Percentiles rank a stretch among this genome's conserved stretches.
Conservation (phyloP, 805 yeast species). For the Limtongozyma cylindracea region DNA sequence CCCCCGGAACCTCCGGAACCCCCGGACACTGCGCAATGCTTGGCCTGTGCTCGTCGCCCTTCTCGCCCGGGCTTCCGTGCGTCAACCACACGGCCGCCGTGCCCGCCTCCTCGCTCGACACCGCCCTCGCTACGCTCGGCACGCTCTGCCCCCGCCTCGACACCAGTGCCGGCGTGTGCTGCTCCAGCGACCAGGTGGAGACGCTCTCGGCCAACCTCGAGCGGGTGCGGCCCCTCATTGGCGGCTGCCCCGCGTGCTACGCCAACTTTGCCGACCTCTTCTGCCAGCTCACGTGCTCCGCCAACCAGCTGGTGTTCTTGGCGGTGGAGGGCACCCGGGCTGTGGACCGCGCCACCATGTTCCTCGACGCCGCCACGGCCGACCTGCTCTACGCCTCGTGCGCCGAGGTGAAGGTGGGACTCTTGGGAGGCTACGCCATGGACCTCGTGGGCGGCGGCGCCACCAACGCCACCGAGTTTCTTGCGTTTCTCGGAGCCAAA, state of each 20-base stretch:
- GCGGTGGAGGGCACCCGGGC: slow-evolving; percentile 33
- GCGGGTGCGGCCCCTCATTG: slow-evolving; percentile 13
- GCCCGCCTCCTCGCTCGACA: slow-evolving; percentile 17
- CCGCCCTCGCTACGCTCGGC: slow-evolving; percentile 18
- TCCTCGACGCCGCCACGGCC: slow-evolving; percentile 34
- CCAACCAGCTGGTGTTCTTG: slow-evolving; percentile 54
- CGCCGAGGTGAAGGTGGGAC: slow-evolving; percentile 71
- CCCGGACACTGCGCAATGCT: no score
- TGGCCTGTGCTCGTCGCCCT: no score
- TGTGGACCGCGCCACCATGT: slow-evolving; percentile 49
- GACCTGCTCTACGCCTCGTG: slow-evolving; percentile 55
- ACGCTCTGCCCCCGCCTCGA: slow-evolving; percentile 59
- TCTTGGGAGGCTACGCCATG: slow-evolving; percentile 92
- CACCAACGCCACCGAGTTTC: slow-evolving; percentile 35
- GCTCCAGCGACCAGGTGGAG: slow-evolving; percentile 35
- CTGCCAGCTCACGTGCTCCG: slow-evolving; percentile 77
- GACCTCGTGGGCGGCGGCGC: slow-evolving; percentile 98
- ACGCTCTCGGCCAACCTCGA: slow-evolving; percentile 16
- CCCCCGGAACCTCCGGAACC: no score
- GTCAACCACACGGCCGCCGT: slow-evolving; percentile 26
- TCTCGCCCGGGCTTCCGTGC: no score
- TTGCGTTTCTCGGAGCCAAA: slow-evolving; percentile 83
- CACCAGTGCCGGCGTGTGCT: slow-evolving; percentile 26
- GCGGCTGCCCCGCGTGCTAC: slow-evolving; percentile 68
- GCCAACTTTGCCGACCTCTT: slow-evolving; percentile 67